A percentile compares a stretch with the other conserved stretches of the same genome.
phyloP scores from a whole-genome alignment of 768 basidiomycete genomes.

The Mycena vitilis region DNA sequence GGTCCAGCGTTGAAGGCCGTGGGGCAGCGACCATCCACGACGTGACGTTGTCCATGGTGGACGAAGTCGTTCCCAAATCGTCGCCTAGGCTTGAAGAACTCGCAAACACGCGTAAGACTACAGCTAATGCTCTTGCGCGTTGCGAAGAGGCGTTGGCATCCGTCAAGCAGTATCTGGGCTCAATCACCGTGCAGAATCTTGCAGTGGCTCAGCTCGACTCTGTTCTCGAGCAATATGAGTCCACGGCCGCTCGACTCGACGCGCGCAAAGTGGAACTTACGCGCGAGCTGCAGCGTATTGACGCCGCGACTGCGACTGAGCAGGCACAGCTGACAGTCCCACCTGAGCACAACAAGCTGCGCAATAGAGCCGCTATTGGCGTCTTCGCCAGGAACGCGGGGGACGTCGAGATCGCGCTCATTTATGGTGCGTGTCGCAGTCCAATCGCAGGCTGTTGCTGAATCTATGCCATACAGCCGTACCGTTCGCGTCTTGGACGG shows the following conservation, averaged over 20 bases:
- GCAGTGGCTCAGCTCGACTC: slow-evolving; percentile 42
- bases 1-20: slow-evolving; percentile 55
- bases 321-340: slow-evolving; percentile 32
- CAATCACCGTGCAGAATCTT: slow-evolving; percentile 48
- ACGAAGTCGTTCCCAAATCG: slow-evolving; percentile 27
- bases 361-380: slow-evolving; percentile 46
- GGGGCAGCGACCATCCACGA: slow-evolving; percentile 61
- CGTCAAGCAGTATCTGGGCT: slow-evolving; percentile 50
- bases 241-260: slow-evolving; percentile 49
- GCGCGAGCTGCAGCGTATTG: slow-evolving; percentile 39
- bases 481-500: slow-evolving; percentile 49
- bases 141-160: slow-evolving; percentile 42
- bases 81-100: slow-evolving; percentile 45
- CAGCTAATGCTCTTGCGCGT: slow-evolving; percentile 46
- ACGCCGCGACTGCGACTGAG: slow-evolving; percentile 42
- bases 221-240: slow-evolving; percentile 49
- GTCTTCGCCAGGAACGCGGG: slow-evolving; percentile 51
- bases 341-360: slow-evolving; percentile 41
- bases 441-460: neutral
- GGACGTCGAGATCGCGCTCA: slow-evolving; percentile 52
- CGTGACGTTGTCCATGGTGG: slow-evolving; percentile 45
- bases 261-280: slow-evolving; percentile 44
- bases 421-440: slow-evolving; percentile 48
- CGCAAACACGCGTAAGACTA: slow-evolving; percentile 38
- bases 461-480: slow-evolving; percentile 46